Conservation (phyloP, 345 rosid species). For the Gossypium herbaceum region DNA sequence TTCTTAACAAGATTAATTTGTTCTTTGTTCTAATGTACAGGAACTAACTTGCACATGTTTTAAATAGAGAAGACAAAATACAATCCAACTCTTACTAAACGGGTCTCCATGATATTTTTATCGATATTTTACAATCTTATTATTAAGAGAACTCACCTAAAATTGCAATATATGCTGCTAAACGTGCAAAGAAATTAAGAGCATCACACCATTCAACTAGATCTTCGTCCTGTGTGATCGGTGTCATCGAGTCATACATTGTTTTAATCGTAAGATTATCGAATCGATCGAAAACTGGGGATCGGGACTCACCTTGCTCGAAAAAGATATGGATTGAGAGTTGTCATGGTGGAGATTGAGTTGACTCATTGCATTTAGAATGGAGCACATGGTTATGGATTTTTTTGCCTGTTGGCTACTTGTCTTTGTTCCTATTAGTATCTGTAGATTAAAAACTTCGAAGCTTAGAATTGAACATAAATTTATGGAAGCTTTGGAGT, state of each 20-base stretch:
- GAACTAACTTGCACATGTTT: too few relatives aligned
- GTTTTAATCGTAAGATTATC: background rate
- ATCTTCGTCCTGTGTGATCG: constrained; percentile 30
- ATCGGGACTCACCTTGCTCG: constrained; percentile 11
- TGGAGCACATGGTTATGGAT: constrained; percentile 21
- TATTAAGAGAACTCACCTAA: constrained; percentile 24
- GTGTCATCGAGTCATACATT: background rate
- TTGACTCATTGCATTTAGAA: constrained; percentile 12
- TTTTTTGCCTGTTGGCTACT: background rate
- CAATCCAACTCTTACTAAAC: too few relatives aligned
- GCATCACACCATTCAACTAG: constrained; percentile 31
- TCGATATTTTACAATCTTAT: too few relatives aligned
- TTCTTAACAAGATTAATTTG: too few relatives aligned
- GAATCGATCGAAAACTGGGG: background rate
- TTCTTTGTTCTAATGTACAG: too few relatives aligned
- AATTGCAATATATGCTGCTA: constrained; percentile 33
- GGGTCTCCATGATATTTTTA: too few relatives aligned
- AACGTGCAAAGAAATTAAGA: constrained; percentile 34
- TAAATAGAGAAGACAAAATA: too few relatives aligned
- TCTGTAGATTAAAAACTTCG: background rate
- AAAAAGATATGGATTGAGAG: constrained; percentile 15
- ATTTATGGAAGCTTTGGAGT: background rate
- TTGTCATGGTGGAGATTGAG: constrained; percentile 10
- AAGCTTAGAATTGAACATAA: background rate
- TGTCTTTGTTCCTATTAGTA: background rate